Base-by-base conservation (phyloP, 768 basidiomycete species). In the Cystobasidium tubakii region DNA sequence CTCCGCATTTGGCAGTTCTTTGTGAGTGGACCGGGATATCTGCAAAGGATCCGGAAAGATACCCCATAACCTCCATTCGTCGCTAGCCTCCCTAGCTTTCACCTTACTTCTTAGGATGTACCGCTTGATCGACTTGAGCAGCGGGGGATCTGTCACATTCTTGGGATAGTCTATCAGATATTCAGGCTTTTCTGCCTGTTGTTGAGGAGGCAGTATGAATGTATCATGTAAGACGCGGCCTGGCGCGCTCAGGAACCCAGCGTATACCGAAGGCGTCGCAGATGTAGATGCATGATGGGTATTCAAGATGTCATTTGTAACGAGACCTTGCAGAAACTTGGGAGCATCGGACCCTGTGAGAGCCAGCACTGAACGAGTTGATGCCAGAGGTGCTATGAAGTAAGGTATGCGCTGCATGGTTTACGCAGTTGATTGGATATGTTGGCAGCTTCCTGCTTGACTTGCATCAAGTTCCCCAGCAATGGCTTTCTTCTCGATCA, bases 31-130 rank as follows among this genome's bases (percentile, higher is more conserved):
- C 2, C 62, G 53, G 12, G 74, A 50, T 73, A 74, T 76, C 63
- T 50, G 25, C 54, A 71, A 62, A 9, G 69, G 69, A 29, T 71
- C 69, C 21, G 31, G 50, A 60, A 71, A 71, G 54, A 71, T 62
- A 9, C 33, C 62, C 81, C 89, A 91, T 0, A 86, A 84, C 73
- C 83, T 84, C 50, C 83, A 84, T 60, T 80, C 60, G 31, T 80
- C 85, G 2, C 90, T 87, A 2, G 88, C 88, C 78, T 91, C 89
- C 66, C 86, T 84, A 27, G 97, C 83, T 79, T 88, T 89, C 43
- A 97, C 91, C 79, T 91, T 94, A 17, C 92, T 89, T 4, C 95
- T 88, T 0, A 99, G 85, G 46, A 94, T 85, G 81, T 89, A 90
- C 15, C 88, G 87, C 79, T 91, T 92, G 75, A 98, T 84, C 73